Evolutionary conservation across 176 grass and related monocot species (phyloP).

Genomic region (Dactylis glomerata): DNA sequence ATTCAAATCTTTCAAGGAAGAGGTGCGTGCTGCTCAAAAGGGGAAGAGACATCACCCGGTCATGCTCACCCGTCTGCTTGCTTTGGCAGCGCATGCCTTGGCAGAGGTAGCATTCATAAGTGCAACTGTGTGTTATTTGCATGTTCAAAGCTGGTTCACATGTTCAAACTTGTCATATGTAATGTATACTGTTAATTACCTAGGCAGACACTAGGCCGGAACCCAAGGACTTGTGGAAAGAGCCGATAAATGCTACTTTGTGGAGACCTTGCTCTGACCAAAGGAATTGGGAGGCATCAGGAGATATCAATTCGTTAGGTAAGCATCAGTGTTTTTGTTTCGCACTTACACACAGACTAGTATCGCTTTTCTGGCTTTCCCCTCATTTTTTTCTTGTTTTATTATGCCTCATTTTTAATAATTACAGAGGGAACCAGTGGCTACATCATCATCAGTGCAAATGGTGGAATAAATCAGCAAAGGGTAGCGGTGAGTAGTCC

Average conservation of each 20-base stretch:
- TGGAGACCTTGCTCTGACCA: constrained; percentile 86
- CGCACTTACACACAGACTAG: constrained; percentile 12
- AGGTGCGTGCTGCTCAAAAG: constrained; percentile 29
- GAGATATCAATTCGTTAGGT: constrained; percentile 23
- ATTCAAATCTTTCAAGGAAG: constrained; percentile 40
- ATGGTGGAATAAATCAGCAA: constrained; percentile 99
- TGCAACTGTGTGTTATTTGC: not conserved
- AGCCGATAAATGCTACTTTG: constrained; percentile 63
- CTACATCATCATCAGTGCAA: constrained; percentile 90
- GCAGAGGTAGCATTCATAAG: constrained; percentile 68
- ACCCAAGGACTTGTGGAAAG: constrained; percentile 82
- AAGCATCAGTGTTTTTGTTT: not conserved
- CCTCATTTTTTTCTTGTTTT: constrained; percentile 6
- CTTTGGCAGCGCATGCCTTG: constrained; percentile 82
- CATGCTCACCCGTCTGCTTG: constrained; percentile 71
- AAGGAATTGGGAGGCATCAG: constrained; percentile 47
- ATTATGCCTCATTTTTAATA: not conserved
- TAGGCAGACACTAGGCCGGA: constrained; percentile 85
- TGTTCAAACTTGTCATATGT: not conserved
- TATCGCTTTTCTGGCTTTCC: not conserved
- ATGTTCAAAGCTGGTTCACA: constrained; percentile 12
- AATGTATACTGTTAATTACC: constrained; percentile 33
- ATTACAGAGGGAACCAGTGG: constrained; percentile 64
- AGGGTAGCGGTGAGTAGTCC: constrained; percentile 80
- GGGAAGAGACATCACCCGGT: constrained; percentile 42